Base-by-base conservation (phyloP, 202 grass and related monocot species). In the Zizania palustris region DNA sequence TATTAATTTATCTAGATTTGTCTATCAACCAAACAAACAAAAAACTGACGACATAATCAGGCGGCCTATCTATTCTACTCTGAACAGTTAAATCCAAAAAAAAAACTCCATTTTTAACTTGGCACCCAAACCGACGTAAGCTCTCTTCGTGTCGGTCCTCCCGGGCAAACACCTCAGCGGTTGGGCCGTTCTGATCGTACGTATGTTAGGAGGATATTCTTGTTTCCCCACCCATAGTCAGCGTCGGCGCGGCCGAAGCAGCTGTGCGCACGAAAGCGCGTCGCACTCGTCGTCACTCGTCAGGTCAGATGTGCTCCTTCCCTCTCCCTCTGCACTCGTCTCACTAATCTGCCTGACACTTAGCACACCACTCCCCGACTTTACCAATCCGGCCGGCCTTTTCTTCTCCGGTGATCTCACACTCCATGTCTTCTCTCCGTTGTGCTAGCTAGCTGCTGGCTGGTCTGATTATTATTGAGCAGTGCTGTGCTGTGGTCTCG, bases 301-400 rank as follows among this genome's bases (percentile, higher is more conserved):
- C 49, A 67, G 51, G 84, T 35, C 41, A 77, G 85, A 28, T 28
- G 56, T 76, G 38, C 67, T 21, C 63, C 73, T 72, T 50, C 80
- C 40, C 74, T 74, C n/a, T 72, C 49, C 13, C 19, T 20, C 9
- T 38, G 10, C 69, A 34, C 38, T 48, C 5, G 22, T 48, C 20
- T 28, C 28, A 28, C 1, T 28, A 0, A 28, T 28, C 28, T 18
- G 43, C 49, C 34, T 76, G 65, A 45, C 51, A 6, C 62, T 54
- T 22, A 35, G 48, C 48, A 9, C 49, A 16, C 60, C 53, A 1
- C 38, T 68, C 37, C 48, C 60, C 60, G 5, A 35, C 75, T 84
- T 69, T 75, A 48, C 46, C 46, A 16, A 77, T 71, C 45, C 28
- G 28, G 28, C 45, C 28, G 28, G 28, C 21, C 34, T 40, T 20